Evolutionary conservation across 306 rosid genomes (phyloP).

Genomic region (Casuarina cunninghamiana): DNA sequence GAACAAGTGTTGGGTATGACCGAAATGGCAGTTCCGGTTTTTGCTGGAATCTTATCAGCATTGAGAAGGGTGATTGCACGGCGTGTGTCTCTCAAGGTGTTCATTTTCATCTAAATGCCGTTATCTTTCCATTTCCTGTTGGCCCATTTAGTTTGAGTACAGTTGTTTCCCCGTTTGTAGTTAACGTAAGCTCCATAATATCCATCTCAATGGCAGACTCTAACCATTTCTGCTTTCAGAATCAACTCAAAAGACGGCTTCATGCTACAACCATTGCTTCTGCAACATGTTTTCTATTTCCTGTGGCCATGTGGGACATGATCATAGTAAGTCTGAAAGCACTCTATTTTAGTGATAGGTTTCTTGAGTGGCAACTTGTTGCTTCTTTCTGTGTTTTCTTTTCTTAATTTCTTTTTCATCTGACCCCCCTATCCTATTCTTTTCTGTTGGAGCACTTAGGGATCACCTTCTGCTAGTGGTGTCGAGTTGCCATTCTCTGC

Average conservation of each 20-base stretch:
- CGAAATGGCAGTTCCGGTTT: constrained; percentile 72
- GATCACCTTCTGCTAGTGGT: constrained; percentile 70
- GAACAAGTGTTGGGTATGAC: constrained; percentile 69
- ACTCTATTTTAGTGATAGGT: neutral
- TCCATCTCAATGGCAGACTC: constrained; percentile 25
- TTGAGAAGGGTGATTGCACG: constrained; percentile 94
- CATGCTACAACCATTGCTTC: constrained; percentile 92
- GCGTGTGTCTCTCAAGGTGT: constrained; percentile 92
- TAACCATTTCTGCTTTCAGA: constrained; percentile 51
- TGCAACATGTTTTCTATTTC: constrained; percentile 96
- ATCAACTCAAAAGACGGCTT: constrained; percentile 94
- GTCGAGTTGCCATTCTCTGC: constrained; percentile 79
- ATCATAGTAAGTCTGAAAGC: constrained; percentile 68
- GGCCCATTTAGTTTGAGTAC: constrained; percentile 25
- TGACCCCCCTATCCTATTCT: neutral
- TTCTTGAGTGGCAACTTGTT: constrained; percentile 12
- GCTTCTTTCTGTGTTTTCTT: constrained; percentile 11
- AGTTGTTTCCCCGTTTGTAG: constrained; percentile 7
- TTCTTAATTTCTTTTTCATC: constrained; percentile 19
- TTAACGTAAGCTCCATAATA: constrained; percentile 22
- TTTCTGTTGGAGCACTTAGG: constrained; percentile 48
- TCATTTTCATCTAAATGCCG: constrained; percentile 10
- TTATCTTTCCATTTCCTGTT: constrained; percentile 13
- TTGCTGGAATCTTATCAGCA: constrained; percentile 87
- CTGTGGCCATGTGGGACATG: constrained; percentile 93